Evolutionary conservation across 441 rosid genomes (phyloP), one percentile per base, ranked within the genome.

Genomic region (Croton setiger): DNA sequence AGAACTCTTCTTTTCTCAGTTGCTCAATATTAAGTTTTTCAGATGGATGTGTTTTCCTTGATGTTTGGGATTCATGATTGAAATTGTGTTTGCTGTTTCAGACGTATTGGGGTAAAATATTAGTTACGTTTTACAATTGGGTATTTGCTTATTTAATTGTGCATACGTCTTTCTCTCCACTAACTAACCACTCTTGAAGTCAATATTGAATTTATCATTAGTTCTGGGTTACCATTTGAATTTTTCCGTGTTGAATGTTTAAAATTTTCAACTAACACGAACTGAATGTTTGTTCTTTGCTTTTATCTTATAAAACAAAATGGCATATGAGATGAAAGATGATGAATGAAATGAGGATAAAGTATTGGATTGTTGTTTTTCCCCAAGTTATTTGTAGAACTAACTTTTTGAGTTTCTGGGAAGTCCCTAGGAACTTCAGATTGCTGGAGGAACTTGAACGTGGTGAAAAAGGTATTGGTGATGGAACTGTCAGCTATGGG

Each of bases 391-490:
- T 48, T 18, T 39, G 33, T 5, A 23, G 53, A 39, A 41, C 60
- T 77, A 44, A 68, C 43, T 53, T 5, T 64, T 51, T 48, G n/a
- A 12, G 44, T 69, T 66, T 74, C 23, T 70, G 2, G 77, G 69
- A 85, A 94, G 99, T 94, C 67, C 99, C 99, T 64, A 82, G 99
- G 66, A 94, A 92, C 74, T 92, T 94, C 75, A 88, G 98, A 82
- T 72, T 94, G 85, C 78, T 94, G 71, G 98, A 92, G 77, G 99
- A 94, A 78, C 99, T 94, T 75, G 99, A 94, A 79, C 96, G 97
- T 62, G 99, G 99, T 52, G 99, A 94, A 84, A 94, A 94, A 75
- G 99, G 98, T 60, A 92, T 94, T 41, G 97, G 97, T 47, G 98
- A 93, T 75, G 97, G 98, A 36, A 89, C 95, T 35, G 98, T 93